Evolutionary conservation across 148 eudicot species (phyloP).

Genomic region (Hydrangea macrophylla): DNA sequence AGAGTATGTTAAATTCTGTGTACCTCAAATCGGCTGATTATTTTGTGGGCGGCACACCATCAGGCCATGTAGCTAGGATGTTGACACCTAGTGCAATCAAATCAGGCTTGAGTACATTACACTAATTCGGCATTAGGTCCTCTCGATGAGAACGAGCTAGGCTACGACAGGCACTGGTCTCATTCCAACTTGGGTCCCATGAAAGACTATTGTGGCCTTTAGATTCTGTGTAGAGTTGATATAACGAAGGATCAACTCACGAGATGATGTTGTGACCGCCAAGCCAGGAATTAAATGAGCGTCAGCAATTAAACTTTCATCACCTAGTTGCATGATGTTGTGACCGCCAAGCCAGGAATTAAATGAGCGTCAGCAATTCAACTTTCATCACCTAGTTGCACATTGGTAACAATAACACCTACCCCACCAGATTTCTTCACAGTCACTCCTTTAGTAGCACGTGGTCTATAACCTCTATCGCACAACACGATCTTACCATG

Average conservation of each 20-base stretch:
- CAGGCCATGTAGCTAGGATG: conserved; percentile 54
- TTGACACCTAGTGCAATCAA: conserved; percentile 48
- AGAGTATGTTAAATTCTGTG: conserved; percentile 41
- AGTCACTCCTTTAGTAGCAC: conserved; percentile 32
- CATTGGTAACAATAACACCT: conserved; percentile 38
- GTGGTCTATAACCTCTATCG: conserved; percentile 29
- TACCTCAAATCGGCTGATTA: conserved; percentile 20
- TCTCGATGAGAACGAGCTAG: conserved; percentile 38
- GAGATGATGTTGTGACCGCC: conserved; percentile 23
- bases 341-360: conserved; percentile 33
- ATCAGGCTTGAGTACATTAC: conserved; percentile 41
- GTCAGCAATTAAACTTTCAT: conserved; percentile 32
- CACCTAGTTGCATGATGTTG: too few relatives aligned
- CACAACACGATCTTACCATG: conserved; percentile 54
- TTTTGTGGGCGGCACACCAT: conserved; percentile 24
- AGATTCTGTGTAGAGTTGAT: conserved; percentile 20
- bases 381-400: conserved; percentile 31
- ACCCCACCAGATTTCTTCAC: conserved; percentile 42
- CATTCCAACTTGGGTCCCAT: conserved; percentile 34
- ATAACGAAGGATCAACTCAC: conserved; percentile 24
- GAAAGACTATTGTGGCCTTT: conserved; percentile 30
- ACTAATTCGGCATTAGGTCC: conserved; percentile 34
- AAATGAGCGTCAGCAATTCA: conserved; percentile 32
- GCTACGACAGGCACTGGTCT: conserved; percentile 47
- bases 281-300: conserved; percentile 37